Evolutionary conservation across 305 asterid species (phyloP), one percentile per base, ranked within the genome.

Genomic region (Caryopteris hybrid): DNA sequence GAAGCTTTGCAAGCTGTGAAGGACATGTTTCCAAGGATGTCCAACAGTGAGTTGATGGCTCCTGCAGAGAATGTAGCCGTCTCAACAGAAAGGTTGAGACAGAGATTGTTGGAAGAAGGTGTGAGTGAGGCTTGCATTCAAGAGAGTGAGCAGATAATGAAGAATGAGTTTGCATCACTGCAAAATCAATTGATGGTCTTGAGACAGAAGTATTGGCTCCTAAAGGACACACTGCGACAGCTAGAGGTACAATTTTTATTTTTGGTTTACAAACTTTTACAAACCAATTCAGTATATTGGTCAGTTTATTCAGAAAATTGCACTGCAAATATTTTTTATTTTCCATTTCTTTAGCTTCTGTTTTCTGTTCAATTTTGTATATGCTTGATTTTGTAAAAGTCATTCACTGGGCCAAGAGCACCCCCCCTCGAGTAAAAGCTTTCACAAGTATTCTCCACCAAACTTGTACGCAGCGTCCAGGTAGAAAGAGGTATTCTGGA

Each of bases 41-140:
- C 99, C 63, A 91, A 91, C 85, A 83, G 99, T 66, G 99, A 91
- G 78, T 82, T 95, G 76, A 89, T 89, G 96, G 98, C 96, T 73
- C 91, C 95, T 18, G 68, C 86, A 72, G 93, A 89, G 52, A 74
- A 76, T 70, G 75, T 82, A 53, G 62, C 79, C 36, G 77, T 91
- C 72, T 95, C 97, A 23, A 95, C 98, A 2, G 92, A 88, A 51
- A 85, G 77, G 66, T 72, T 95, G 78, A 85, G 99, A 79, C 89
- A 86, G 73, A 85, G 84, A 74, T 79, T 95, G 79, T 56, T 84
- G 86, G 91, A 89, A 72, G 99, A 86, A 81, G 90, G 89, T 27
- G 55, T 84, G 68, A 82, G 84, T 57, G 95, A 94, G 76, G 74
- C 82, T 68, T 86, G 78, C 41, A 86, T 95, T 78, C 86, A 81